phyloP scores from a whole-genome alignment of 768 basidiomycete species.

The Boletus rex-veris region DNA sequence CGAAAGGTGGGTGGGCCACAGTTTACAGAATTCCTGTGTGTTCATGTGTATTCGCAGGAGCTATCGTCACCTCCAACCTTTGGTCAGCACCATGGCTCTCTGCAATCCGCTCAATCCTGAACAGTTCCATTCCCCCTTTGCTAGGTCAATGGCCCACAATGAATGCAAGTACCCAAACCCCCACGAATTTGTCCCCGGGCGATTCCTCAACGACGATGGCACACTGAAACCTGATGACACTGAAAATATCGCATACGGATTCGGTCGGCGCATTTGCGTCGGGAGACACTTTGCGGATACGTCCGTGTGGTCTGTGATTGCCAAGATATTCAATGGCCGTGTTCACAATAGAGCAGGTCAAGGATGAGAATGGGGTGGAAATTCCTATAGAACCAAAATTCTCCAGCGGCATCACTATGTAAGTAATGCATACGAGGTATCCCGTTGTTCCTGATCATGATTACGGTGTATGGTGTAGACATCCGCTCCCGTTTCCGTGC shows the following conservation, averaged over 20 bases:
- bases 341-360: constrained; percentile 15
- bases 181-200: constrained; percentile 38
- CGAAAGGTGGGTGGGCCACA: constrained; percentile 28
- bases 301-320: constrained; percentile 25
- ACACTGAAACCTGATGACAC: constrained; percentile 13
- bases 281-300: constrained; percentile 26
- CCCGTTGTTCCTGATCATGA: background rate
- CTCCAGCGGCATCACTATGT: constrained; percentile 7
- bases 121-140: background rate
- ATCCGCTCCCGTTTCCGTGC: constrained; percentile 17
- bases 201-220: constrained; percentile 34
- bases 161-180: constrained; percentile 37
- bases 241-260: constrained; percentile 20
- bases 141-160: constrained; percentile 24
- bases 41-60: constrained; percentile 9
- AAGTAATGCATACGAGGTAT: background rate
- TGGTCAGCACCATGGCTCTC: constrained; percentile 7
- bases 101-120: background rate
- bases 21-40: background rate
- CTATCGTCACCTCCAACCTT: constrained; percentile 16
- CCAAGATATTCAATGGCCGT: constrained; percentile 13
- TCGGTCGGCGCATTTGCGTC: constrained; percentile 30
- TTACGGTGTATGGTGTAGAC: background rate
- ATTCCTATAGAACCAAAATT: constrained; percentile 17
- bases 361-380: constrained; percentile 18